Evolutionary conservation across 2,329 filamentous ascomycete genomes (phyloP), one percentile per base, ranked within the genome.

Genomic region (Pseudocercospora musae): DNA sequence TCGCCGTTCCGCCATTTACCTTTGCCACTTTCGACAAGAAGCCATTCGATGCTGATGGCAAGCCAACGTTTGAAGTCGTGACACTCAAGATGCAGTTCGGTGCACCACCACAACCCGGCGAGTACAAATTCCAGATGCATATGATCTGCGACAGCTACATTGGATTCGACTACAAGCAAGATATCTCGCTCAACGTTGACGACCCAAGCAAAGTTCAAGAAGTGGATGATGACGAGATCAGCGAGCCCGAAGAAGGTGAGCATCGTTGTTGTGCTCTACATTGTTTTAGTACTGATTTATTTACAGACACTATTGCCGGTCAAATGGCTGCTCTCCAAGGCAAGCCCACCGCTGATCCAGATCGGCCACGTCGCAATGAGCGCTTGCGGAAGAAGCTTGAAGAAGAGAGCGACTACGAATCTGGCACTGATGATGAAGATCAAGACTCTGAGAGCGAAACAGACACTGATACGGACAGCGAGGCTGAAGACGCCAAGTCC

Each of bases 31-130:
- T 99, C 75, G 92, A 97, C 77, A 90, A 92, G 80, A 90, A 92
- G 29, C 87, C 97, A 31, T 90, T 95, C 67, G 87, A 90, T 69
- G 87, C 87, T 44, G 84, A 87, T 65, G 92, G 67, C 37, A 90
- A 90, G 74, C 94, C 94, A 1, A 98, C 95, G 1, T 99, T 91
- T 80, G 89, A 93, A 72, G 89, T 99, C 79, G 93, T 98, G 77
- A 99, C 95, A 2, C 82, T 98, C 72, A 98, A 96, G 83, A 94
- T 96, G 76, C 92, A 97, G 76, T 99, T 99, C 77, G 91, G 94
- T 68, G 94, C 95, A 1, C 95, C 95, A 48, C 92, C 94, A 23
- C 91, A 96, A 75, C 86, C 91, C 4, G 95, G 94, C 50, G 89
- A 93, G 76, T 99, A 96, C 79, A 93, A 90, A 1, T 99, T 99